These are phyloP conservation scores for Scedosporium boydii DNA, from an alignment of 2,329 filamentous ascomycete species.

Conservation along the genomic window DNA sequence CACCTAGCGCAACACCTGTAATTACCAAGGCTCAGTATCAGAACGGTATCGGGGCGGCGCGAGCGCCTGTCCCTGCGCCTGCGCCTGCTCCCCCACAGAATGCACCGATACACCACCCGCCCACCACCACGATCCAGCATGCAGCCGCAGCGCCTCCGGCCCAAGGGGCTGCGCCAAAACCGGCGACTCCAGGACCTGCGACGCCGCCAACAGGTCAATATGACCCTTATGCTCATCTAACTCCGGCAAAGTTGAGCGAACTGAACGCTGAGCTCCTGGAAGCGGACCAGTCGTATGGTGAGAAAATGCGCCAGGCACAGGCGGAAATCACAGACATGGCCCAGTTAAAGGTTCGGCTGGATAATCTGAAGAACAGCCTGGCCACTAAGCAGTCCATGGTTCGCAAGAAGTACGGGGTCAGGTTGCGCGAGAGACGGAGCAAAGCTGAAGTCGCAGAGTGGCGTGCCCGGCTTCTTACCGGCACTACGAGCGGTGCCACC, in stretches of 20 bases:
- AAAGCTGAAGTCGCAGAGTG: constrained; percentile 34
- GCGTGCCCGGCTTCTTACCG: not conserved
- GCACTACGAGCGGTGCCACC: not conserved
- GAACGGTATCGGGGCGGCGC: not conserved
- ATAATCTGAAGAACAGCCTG: constrained; percentile 40
- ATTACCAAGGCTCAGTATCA: not conserved
- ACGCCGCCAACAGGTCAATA: not conserved
- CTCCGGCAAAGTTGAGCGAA: constrained; percentile 14
- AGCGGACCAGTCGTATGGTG: constrained; percentile 15
- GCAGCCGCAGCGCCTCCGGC: constrained; percentile 1
- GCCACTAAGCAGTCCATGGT: constrained; percentile 47
- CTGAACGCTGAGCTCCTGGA: constrained; percentile 16
- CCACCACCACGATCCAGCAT: not conserved
- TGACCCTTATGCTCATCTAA: constrained; percentile 37
- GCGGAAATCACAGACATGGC: not conserved
- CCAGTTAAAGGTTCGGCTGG: constrained; percentile 20
- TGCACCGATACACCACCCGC: not conserved
- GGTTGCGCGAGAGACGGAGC: constrained; percentile 38
- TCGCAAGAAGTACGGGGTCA: constrained; percentile 48
- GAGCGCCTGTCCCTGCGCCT: no score
- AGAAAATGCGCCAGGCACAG: not conserved
- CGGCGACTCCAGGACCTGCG: not conserved
- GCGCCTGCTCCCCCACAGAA: not conserved
- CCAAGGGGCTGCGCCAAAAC: not conserved
- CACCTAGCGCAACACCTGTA: not conserved